A percentile compares a stretch with the other conserved stretches of the same genome.
Conservation (phyloP, 163 green algal genomes). For the Scenedesmus sp. region DNA sequence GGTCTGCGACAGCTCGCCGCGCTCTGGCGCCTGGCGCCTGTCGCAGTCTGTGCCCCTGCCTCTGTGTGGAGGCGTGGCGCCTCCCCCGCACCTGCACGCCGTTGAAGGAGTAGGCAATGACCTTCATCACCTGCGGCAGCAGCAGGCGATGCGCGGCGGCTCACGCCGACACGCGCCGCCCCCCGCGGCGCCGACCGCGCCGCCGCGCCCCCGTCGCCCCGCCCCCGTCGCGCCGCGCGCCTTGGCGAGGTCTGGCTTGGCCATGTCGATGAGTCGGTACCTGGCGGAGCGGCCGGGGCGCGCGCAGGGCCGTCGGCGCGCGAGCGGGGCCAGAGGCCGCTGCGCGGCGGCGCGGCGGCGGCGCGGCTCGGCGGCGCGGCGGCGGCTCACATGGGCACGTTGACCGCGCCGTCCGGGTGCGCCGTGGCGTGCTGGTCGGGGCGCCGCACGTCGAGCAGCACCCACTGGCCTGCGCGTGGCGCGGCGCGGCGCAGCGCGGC, state of each 20-base stretch:
- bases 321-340: too few species aligned
- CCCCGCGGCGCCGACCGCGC: neutral
- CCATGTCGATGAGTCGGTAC: slow-evolving; percentile 66
- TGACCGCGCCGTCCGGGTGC: slow-evolving; percentile 58
- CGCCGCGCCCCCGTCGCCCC: neutral
- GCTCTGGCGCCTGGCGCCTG: neutral
- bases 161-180: too few species aligned
- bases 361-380: too few species aligned
- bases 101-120: slow-evolving; percentile 61
- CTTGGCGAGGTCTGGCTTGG: slow-evolving; percentile 48
- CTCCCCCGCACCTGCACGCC: slow-evolving; percentile 69
- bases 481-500: neutral
- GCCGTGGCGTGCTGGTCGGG: slow-evolving; percentile 52
- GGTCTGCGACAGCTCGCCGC: slow-evolving; percentile 19
- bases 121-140: slow-evolving; percentile 48
- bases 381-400: slow-evolving; percentile 68
- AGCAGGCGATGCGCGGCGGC: too few species aligned
- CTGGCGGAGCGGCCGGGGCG: too few species aligned
- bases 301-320: too few species aligned
- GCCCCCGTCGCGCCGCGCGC: neutral
- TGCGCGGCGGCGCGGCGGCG: too few species aligned
- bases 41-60: neutral
- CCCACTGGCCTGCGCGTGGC: slow-evolving; percentile 49
- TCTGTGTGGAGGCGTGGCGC: neutral
- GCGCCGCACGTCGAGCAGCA: slow-evolving; percentile 73